phyloP scores from a whole-genome alignment of 805 yeast genomes.

The Millerozyma miso region DNA sequence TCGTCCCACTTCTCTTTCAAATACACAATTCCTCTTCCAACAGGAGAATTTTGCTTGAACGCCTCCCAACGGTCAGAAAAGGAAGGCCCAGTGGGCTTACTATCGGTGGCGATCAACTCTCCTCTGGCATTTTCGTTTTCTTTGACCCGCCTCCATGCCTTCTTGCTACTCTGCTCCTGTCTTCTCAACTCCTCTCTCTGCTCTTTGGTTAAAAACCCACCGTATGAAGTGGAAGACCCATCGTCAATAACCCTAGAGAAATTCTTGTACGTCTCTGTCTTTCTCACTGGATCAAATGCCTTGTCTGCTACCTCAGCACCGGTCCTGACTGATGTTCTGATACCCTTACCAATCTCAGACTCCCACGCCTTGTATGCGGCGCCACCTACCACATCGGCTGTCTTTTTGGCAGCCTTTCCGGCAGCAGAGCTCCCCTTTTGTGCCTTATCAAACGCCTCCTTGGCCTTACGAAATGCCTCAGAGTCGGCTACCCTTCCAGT shows the following conservation, averaged over 20 bases:
- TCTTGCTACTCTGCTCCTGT: constrained; percentile 47
- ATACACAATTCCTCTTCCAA: constrained; percentile 62
- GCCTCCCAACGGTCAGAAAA: constrained; percentile 62
- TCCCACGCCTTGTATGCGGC: constrained; percentile 95
- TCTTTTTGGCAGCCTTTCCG: constrained; percentile 73
- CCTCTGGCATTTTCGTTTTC: constrained; percentile 81
- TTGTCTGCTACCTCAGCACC: constrained; percentile 86
- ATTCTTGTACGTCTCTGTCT: constrained; percentile 85
- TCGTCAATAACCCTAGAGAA: constrained; percentile 86
- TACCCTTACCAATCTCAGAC: constrained; percentile 83
- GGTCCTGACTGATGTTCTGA: constrained; percentile 76
- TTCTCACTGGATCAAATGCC: constrained; percentile 87
- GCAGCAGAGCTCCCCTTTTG: constrained; percentile 65
- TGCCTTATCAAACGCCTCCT: constrained; percentile 86
- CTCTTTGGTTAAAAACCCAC: constrained; percentile 86
- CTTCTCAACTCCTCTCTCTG: constrained; percentile 67
- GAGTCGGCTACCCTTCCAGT: constrained; percentile 92
- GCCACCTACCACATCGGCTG: constrained; percentile 90
- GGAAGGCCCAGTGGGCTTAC: constrained; percentile 67
- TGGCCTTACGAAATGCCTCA: constrained; percentile 88
- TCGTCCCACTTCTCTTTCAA: constrained; percentile 82
- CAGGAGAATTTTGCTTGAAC: constrained; percentile 59
- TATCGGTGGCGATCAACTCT: constrained; percentile 76
- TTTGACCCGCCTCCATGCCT: constrained; percentile 62
- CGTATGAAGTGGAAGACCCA: constrained; percentile 84